Evolutionary conservation across 2,329 filamentous ascomycete species (phyloP).

Genomic region (Aspergillus aculeatus): DNA sequence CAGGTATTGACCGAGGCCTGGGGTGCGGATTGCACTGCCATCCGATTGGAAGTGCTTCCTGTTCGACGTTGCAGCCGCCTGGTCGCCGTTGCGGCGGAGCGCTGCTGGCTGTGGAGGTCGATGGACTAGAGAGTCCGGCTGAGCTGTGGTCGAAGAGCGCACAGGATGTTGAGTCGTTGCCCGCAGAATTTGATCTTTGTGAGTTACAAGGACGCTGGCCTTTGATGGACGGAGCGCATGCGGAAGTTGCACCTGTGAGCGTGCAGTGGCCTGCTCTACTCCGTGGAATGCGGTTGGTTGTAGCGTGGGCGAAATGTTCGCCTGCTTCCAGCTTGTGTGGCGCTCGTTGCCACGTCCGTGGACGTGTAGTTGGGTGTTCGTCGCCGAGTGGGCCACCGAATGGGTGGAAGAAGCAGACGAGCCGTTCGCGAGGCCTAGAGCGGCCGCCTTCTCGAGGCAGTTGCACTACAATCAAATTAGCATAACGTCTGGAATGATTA

Average conservation of each 20-base stretch:
- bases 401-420: slow-evolving; percentile 14
- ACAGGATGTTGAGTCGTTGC: neutral
- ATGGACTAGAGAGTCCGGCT: neutral
- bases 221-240: neutral
- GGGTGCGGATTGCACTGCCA: neutral
- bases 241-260: neutral
- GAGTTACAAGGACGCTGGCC: neutral
- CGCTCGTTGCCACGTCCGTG: neutral
- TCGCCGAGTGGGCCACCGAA: slow-evolving; percentile 2
- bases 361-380: slow-evolving; percentile 6
- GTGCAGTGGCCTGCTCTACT: neutral
- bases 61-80: neutral
- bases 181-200: neutral
- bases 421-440: slow-evolving; percentile 18
- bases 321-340: neutral
- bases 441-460: slow-evolving; percentile 38
- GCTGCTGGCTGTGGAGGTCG: neutral
- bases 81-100: neutral
- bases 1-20: neutral
- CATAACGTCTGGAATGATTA: neutral
- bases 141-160: neutral
- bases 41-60: slow-evolving; percentile 1
- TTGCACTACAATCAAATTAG: slow-evolving; percentile 35
- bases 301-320: neutral
- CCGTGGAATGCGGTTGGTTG: neutral